Percentiles rank a stretch among this genome's conserved stretches.
Conservation (phyloP, 305 asterid species). For the Plantago lanceolata region DNA sequence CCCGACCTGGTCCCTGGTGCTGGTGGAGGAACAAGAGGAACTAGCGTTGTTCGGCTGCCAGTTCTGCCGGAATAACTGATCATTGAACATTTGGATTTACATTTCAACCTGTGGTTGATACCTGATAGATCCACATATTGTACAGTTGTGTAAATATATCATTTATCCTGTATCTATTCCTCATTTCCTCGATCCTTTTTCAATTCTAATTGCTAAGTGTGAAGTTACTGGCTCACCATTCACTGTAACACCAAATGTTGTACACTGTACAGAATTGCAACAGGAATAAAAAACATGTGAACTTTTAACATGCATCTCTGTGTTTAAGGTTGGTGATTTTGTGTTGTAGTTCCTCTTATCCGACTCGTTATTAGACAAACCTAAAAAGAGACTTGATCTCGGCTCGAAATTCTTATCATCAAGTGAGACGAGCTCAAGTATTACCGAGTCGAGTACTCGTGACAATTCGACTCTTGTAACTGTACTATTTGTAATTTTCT, state of each 20-base stretch:
- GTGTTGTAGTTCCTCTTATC: no score
- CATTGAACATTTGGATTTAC: neutral
- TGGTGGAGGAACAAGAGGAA: constrained; percentile 36
- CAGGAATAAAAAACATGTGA: constrained; percentile 8
- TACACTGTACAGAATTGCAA: constrained; percentile 32
- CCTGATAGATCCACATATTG: constrained; percentile 32
- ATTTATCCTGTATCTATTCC: constrained; percentile 12
- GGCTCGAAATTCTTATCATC: no score
- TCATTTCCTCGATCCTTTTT: constrained; percentile 4
- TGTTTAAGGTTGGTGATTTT: no score
- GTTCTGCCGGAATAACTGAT: constrained; percentile 54
- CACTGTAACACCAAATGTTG: constrained; percentile 17
- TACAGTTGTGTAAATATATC: constrained; percentile 38
- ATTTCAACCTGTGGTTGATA: constrained; percentile 30
- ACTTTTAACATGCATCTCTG: no score
- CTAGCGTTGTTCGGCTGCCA: constrained; percentile 49
- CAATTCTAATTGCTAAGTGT: constrained; percentile 18
- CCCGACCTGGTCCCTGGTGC: constrained; percentile 28
- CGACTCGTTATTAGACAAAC: no score
- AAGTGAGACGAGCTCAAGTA: no score
- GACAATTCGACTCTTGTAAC: no score
- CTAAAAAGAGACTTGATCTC: no score
- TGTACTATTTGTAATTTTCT: no score
- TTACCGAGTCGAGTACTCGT: no score
- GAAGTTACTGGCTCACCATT: constrained; percentile 23